Base-by-base conservation (phyloP, 2,329 filamentous ascomycete species). In the Hypoxylon sp. region DNA sequence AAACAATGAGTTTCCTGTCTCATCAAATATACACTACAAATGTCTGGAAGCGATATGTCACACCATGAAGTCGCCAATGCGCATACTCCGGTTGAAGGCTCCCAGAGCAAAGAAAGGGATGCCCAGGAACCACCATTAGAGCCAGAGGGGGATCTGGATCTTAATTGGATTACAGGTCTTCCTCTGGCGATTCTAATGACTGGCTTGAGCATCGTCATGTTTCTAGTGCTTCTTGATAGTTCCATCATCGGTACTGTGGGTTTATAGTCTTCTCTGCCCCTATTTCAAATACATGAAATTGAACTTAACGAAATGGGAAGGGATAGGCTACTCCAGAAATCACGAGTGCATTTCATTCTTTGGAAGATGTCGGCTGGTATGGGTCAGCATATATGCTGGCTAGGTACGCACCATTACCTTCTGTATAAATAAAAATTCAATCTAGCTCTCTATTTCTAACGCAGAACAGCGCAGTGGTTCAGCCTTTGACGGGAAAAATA, bases 381-480 rank as follows among this genome's bases (percentile, higher is more conserved):
- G 1, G 86, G 85, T 0, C 52, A 9, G 57, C 63, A 1, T 66
- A 62, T 35, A 44, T 44, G 24, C 57, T 66, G 6, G 57, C 51
- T 19, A 60, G 63, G 56, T 65, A 50, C 11, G 11, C 8, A 17
- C 13, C 13, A 9, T 9, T 26, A 8, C 2, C 1, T 14, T n/a
- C 17, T 42, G 13, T 24, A 10, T 13, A 11, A 52, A 17, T 14
- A 9, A 9, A 24, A 22, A 3, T 4, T 4, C 8, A 17, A 22
- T 26, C 44, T 47, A 47, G 9, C 3, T 47, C 11, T 22, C 22
- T 3, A 17, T 26, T 47, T 26, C 22, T 47, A 8, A 39, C 14
- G 13, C 5, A n/a, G 22, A 31, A 1, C 42, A 57, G 54, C 22
- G 39, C 54, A 5, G 39, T 24, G 6, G 26, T 63, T 8, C 60